Percentiles rank a stretch among this genome's conserved stretches.
These are phyloP conservation scores for Termitomyces sp. DNA, from an alignment of 1,284 basidiomycete species.

Conservation along the genomic window DNA sequence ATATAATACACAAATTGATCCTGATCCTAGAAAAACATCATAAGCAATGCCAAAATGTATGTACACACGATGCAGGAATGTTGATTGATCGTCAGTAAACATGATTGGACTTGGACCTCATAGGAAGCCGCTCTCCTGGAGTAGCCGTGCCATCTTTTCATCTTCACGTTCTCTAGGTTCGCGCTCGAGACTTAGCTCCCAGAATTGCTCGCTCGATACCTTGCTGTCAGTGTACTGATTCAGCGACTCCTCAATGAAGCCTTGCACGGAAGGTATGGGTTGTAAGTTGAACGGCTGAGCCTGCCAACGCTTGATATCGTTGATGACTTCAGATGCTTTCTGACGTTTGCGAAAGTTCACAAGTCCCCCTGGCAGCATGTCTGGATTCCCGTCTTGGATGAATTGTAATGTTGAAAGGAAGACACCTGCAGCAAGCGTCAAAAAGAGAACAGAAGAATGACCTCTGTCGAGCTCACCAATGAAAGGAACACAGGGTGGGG, in stretches of 20 bases:
- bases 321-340: constrained; percentile 90
- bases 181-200: constrained; percentile 78
- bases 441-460: neutral
- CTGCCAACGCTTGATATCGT: constrained; percentile 96
- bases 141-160: constrained; percentile 84
- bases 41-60: constrained; percentile 2
- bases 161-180: constrained; percentile 94
- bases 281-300: constrained; percentile 85
- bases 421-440: constrained; percentile 56
- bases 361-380: constrained; percentile 73
- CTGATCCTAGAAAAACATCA: constrained; percentile 2
- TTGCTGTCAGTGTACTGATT: constrained; percentile 60
- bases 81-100: neutral
- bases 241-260: constrained; percentile 77
- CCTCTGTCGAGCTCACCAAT: constrained; percentile 57
- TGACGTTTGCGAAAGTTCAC: constrained; percentile 97
- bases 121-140: constrained; percentile 87
- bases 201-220: constrained; percentile 70
- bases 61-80: neutral
- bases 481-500: constrained; percentile 96
- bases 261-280: constrained; percentile 62
- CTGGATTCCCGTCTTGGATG: constrained; percentile 97
- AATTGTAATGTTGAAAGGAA: constrained; percentile 95
- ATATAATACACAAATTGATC: constrained; percentile 7
- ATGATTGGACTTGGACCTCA: constrained; percentile 16